Evolutionary conservation across 805 yeast genomes (phyloP), one percentile per base, ranked within the genome.

Genomic region (Cyberlindnera veronae): DNA sequence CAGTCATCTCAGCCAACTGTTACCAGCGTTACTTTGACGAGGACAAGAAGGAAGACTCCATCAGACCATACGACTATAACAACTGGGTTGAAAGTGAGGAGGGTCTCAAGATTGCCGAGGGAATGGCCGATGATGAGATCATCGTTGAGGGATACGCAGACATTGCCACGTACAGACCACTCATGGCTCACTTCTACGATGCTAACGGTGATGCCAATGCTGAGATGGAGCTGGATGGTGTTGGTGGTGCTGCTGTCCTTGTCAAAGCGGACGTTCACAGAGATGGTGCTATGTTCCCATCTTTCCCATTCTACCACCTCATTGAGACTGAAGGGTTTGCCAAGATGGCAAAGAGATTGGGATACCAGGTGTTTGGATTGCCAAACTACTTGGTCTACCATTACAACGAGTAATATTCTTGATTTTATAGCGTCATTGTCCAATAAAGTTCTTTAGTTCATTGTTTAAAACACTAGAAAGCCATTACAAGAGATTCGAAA

Each of bases 201-300:
- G 65, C 79, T 5, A 66, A 70, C 7, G 93, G 84, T 20, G 81
- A 80, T 42, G 44, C 57, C 11, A 69, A 73, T 49, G 74, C 80
- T 4, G 91, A 82, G 58, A 83, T 93, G 85, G 77, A 76, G 33
- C 72, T 93, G 44, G 98, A 93, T 62, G 99, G 99, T 35, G 98
- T 93, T 42, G 99, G 99, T 39, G 98, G 97, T 48, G 95, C 97
- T 17, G 95, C 97, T 31, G 81, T 95, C 23, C 62, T 93, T 66
- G 99, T 93, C 22, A 88, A 91, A 60, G 95, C 97, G 10, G 97
- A 90, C 52, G 99, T 93, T 39, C 99, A 93, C 65, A 76, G 99
- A 61, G 99, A 93, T 63, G 99, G 99, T 37, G 98, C 98, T 40
- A 91, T 93, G 97, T 93, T 93, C 77, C 99, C 99, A 14, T 86